Conservation (phyloP, 2,329 filamentous ascomycete genomes). For the Aspergillus alliaceus region DNA sequence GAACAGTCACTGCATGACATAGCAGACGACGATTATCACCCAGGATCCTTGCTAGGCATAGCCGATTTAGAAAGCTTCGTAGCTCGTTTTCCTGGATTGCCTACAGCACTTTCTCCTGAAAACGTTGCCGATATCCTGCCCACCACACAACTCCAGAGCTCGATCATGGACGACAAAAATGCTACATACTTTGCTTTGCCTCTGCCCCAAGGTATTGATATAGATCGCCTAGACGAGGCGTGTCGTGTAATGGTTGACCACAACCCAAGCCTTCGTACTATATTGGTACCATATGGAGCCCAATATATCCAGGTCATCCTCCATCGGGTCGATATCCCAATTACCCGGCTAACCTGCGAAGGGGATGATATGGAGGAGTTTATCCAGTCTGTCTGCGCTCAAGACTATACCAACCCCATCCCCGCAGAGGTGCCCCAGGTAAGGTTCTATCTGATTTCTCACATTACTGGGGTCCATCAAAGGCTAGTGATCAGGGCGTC, state of each 20-base stretch:
- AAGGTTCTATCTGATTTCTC: too few species aligned
- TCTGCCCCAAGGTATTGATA: not conserved
- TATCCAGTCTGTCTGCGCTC: too few species aligned
- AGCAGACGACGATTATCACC: not conserved
- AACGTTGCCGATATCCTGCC: not conserved
- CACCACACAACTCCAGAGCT: not conserved
- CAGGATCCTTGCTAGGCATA: too few species aligned
- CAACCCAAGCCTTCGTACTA: slow-evolving; percentile 16
- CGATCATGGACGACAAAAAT: not conserved
- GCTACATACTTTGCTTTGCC: not conserved
- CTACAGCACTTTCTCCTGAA: too few species aligned
- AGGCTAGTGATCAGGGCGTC: too few species aligned
- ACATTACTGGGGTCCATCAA: too few species aligned
- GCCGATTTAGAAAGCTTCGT: not conserved
- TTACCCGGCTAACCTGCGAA: not conserved
- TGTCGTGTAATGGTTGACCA: slow-evolving; percentile 11
- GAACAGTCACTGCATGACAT: not conserved
- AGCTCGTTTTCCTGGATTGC: too few species aligned
- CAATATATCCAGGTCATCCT: not conserved
- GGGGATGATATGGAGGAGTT: not conserved
- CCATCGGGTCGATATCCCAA: not conserved
- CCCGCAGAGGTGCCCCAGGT: not conserved
- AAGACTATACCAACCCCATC: too few species aligned
- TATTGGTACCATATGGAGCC: slow-evolving; percentile 3
- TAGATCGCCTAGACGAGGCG: not conserved